Evolutionary conservation across 441 rosid genomes (phyloP).

Genomic region (Adansonia rubrostipa): DNA sequence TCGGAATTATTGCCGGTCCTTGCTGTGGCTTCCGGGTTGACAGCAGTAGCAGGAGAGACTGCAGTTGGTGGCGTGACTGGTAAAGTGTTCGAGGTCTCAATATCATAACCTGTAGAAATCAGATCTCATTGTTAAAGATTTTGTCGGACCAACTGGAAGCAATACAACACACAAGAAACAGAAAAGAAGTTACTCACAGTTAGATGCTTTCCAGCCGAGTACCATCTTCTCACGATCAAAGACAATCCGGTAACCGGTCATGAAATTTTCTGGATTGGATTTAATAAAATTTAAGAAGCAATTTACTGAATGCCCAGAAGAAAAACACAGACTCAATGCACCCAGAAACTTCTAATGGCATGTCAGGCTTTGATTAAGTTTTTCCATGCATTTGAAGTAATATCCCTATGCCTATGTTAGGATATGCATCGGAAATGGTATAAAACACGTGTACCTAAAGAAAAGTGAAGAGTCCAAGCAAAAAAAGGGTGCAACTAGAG

Average conservation of each 20-base stretch:
- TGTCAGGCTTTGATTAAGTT: background rate
- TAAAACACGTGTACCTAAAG: too few species aligned
- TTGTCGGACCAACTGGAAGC: background rate
- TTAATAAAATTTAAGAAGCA: constrained; percentile 11
- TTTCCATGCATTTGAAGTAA: too few species aligned
- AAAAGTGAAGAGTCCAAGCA: too few species aligned
- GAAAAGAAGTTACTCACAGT: constrained; percentile 59
- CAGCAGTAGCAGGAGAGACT: constrained; percentile 57
- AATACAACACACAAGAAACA: background rate
- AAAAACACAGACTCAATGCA: background rate
- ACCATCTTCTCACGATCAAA: constrained; percentile 77
- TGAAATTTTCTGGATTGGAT: constrained; percentile 77
- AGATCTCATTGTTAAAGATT: background rate
- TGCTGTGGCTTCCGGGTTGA: constrained; percentile 67
- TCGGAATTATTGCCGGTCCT: constrained; percentile 25
- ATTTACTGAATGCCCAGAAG: background rate
- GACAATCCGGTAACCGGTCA: constrained; percentile 80
- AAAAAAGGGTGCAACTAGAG: too few species aligned
- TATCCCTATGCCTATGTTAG: too few species aligned
- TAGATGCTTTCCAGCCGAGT: constrained; percentile 81
- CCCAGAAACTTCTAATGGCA: background rate
- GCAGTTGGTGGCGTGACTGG: constrained; percentile 52
- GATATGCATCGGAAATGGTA: too few species aligned
- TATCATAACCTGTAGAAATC: constrained; percentile 48
- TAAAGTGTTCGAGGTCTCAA: constrained; percentile 31